Evolutionary conservation across 192 early-diverging fungal genomes (phyloP), one percentile per base, ranked within the genome.

Genomic region (Diversispora epigaea): DNA sequence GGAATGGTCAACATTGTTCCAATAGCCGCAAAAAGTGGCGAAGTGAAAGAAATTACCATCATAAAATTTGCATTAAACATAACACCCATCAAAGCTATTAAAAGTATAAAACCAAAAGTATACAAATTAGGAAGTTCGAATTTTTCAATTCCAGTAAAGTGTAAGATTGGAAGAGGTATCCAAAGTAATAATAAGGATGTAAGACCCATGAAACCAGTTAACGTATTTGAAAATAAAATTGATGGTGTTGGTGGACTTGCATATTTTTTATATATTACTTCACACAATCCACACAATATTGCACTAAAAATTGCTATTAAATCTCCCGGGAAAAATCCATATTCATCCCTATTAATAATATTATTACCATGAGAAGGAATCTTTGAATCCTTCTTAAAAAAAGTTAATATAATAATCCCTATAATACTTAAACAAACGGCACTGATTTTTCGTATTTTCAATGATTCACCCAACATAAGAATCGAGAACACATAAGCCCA

Each of bases 1-100:
- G 93, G 93, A 44, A 93, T 89, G 8, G 93, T 94, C 49, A 92
- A 84, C 91, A 95, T 91, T 22, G 92, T 84, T 25, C 92, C 93
- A 22, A 93, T 84, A 58, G 92, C 84, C 0, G 92, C 93, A 87
- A 93, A 92, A 39, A 90, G 81, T 4, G 87, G 87, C 21, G 74
- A 89, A 5, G 88, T 90, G 58, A 93, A 79, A 2, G 90, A 86
- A 65, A 95, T 89, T 19, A 91, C 85, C 32, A 90, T 86, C 90
- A 95, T 90, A 75, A 91, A 91, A 40, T 88, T 85, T 7, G 83
- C 91, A 76, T 95, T 93, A 83, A 90, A 95, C 15, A 88, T 78
- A 21, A 95, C 81, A 40, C 92, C 93, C 54, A 90, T 83, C 21
- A 87, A 68, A 9, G 89, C 89, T 76, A 92, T 91, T 71, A 83